These are phyloP conservation scores for Arabis hirsuta DNA, from an alignment of 345 rosid genomes.

Conservation along the genomic window DNA sequence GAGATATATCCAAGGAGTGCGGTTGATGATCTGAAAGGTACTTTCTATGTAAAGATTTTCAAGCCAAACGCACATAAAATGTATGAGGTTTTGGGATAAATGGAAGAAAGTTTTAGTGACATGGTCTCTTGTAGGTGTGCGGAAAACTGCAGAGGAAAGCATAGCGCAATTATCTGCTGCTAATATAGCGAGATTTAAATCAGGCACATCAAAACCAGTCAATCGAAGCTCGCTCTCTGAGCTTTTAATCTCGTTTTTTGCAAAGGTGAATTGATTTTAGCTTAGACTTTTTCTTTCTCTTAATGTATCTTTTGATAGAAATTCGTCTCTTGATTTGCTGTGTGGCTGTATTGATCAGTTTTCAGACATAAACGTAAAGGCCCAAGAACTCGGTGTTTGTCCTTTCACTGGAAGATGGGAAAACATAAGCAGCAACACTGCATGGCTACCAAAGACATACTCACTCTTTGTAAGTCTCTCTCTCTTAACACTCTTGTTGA, in stretches of 20 bases:
- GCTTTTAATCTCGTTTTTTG: slow-evolving; percentile 77
- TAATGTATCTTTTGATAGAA: not conserved
- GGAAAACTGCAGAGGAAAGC: slow-evolving; percentile 64
- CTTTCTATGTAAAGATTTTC: not conserved
- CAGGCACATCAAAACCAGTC: slow-evolving; percentile 46
- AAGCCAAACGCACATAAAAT: not conserved
- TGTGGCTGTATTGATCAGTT: slow-evolving; percentile 55
- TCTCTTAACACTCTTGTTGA: not conserved
- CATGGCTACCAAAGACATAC: slow-evolving; percentile 81
- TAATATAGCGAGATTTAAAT: slow-evolving; percentile 59
- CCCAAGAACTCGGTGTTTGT: slow-evolving; percentile 70
- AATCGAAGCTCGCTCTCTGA: slow-evolving; percentile 73
- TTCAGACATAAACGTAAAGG: slow-evolving; percentile 54
- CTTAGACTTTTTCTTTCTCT: not conserved
- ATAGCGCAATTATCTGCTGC: slow-evolving; percentile 56
- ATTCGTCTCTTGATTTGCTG: slow-evolving; percentile 3
- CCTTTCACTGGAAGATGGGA: slow-evolving; percentile 79
- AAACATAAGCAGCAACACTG: slow-evolving; percentile 57
- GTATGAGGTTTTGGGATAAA: slow-evolving; percentile 4
- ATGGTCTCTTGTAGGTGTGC: slow-evolving; percentile 58
- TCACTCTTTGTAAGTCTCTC: slow-evolving; percentile 63
- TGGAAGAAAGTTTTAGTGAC: not conserved
- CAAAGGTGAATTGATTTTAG: slow-evolving; percentile 56
- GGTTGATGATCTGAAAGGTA: slow-evolving; percentile 81
- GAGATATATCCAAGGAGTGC: slow-evolving; percentile 72